Evolutionary conservation across 805 yeast species (phyloP).

Genomic region (Lipomyces oligophaga): DNA sequence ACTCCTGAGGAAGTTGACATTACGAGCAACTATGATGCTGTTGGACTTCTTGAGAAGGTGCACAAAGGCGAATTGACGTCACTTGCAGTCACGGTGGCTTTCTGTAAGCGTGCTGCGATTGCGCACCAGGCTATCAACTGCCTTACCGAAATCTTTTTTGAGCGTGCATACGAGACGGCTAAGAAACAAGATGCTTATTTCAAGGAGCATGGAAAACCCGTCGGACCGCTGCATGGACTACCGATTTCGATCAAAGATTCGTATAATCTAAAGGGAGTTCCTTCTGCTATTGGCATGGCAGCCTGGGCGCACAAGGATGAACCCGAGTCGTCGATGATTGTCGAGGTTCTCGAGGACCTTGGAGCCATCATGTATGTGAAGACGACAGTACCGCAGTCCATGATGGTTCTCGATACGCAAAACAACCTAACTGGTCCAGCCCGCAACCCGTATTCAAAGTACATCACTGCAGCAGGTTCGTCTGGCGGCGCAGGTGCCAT

Average conservation of each 20-base stretch:
- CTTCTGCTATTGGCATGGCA: constrained; percentile 48
- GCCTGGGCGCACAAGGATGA: constrained; percentile 40
- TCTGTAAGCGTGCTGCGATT: constrained; percentile 38
- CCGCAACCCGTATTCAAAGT: constrained; percentile 45
- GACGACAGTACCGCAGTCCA: constrained; percentile 48
- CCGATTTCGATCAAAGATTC: constrained; percentile 48
- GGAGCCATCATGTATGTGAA: constrained; percentile 52
- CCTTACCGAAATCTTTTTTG: constrained; percentile 43
- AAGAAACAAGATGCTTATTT: constrained; percentile 51
- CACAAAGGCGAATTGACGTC: constrained; percentile 42
- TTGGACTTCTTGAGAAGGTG: constrained; percentile 38
- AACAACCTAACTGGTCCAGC: constrained; percentile 48
- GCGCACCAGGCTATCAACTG: constrained; percentile 32
- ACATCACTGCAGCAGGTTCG: constrained; percentile 50
- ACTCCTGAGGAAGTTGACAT: constrained; percentile 42
- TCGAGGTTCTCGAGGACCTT: constrained; percentile 38
- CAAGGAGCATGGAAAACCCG: constrained; percentile 44
- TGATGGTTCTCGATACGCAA: constrained; percentile 49
- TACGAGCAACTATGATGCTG: constrained; percentile 43
- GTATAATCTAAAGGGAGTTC: constrained; percentile 44
- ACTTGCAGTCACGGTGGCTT: constrained; percentile 47
- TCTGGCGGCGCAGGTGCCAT: constrained; percentile 55
- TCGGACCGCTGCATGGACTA: constrained; percentile 64
- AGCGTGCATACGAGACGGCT: constrained; percentile 56
- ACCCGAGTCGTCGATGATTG: constrained; percentile 41